phyloP scores from a whole-genome alignment of 148 eudicot species.

The Rhododendron griersonianum region DNA sequence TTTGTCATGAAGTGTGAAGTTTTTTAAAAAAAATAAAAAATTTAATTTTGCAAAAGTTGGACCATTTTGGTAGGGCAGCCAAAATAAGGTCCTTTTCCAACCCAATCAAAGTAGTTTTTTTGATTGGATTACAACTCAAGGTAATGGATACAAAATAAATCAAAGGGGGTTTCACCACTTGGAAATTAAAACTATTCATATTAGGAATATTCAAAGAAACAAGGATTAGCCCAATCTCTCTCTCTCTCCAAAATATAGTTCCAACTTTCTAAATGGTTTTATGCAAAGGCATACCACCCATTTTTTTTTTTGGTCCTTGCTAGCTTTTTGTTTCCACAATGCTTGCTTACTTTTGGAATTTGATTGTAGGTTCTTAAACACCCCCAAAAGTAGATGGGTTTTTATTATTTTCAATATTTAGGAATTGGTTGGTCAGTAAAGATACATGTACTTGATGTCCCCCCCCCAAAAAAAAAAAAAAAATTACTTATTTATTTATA shows the following conservation, averaged over 20 bases:
- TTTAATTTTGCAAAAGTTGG: background rate
- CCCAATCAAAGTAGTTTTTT: background rate
- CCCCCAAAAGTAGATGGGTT: background rate
- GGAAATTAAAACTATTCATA: background rate
- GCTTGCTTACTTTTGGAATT: background rate
- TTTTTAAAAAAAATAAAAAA: background rate
- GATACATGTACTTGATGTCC: background rate
- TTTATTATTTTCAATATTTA: background rate
- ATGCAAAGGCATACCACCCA: background rate
- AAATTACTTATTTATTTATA: too few species aligned
- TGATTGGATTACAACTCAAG: background rate
- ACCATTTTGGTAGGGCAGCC: slow-evolving; percentile 3
- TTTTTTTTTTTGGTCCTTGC: background rate
- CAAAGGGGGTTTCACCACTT: background rate
- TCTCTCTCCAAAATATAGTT: background rate
- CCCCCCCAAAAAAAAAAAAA: background rate
- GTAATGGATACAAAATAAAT: background rate
- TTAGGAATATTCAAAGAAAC: background rate
- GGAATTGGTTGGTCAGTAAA: background rate
- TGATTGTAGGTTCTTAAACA: background rate
- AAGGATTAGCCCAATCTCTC: background rate
- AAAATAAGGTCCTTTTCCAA: background rate
- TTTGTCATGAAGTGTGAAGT: background rate
- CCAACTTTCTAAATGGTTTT: background rate
- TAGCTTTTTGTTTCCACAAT: background rate